A percentile compares a stretch with the other conserved stretches of the same genome.
Evolutionary conservation across 306 rosid species (phyloP).

Genomic region (Comarum palustre): DNA sequence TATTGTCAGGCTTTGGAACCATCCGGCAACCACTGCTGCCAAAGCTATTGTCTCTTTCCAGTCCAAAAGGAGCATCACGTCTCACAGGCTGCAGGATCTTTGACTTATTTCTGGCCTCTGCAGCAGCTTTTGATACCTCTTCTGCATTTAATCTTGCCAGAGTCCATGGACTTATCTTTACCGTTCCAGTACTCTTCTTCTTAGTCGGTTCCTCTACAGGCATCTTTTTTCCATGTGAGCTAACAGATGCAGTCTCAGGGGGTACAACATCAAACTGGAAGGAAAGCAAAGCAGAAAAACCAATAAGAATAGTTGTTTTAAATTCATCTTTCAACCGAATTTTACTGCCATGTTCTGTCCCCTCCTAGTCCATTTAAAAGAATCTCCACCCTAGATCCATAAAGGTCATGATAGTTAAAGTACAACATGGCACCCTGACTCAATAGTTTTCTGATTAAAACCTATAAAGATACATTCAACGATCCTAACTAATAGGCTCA

Average conservation of each 20-base stretch:
- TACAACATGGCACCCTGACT: background rate
- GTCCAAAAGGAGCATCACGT: constrained; percentile 47
- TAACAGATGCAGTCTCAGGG: constrained; percentile 85
- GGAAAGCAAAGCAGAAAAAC: constrained; percentile 8
- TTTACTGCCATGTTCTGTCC: background rate
- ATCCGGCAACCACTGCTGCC: constrained; percentile 68
- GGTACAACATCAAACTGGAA: constrained; percentile 90
- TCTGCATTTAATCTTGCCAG: constrained; percentile 89
- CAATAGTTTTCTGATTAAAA: background rate
- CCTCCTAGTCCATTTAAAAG: background rate
- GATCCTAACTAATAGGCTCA: background rate
- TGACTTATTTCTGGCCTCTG: constrained; percentile 93
- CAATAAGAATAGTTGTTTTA: constrained; percentile 11
- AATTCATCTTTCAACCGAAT: background rate
- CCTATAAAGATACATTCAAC: background rate
- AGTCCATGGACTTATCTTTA: constrained; percentile 95
- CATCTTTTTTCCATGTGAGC: constrained; percentile 67
- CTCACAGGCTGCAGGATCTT: constrained; percentile 90
- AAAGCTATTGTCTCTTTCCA: constrained; percentile 53
- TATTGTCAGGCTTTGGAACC: constrained; percentile 61
- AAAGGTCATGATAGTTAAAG: background rate
- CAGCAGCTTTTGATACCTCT: constrained; percentile 92
- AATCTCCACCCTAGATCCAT: background rate
- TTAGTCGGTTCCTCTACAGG: constrained; percentile 51
- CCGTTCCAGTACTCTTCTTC: constrained; percentile 72